Evolutionary conservation across 169 alveolate species (phyloP).

Genomic region (Ichthyophthirius multifiliis): DNA sequence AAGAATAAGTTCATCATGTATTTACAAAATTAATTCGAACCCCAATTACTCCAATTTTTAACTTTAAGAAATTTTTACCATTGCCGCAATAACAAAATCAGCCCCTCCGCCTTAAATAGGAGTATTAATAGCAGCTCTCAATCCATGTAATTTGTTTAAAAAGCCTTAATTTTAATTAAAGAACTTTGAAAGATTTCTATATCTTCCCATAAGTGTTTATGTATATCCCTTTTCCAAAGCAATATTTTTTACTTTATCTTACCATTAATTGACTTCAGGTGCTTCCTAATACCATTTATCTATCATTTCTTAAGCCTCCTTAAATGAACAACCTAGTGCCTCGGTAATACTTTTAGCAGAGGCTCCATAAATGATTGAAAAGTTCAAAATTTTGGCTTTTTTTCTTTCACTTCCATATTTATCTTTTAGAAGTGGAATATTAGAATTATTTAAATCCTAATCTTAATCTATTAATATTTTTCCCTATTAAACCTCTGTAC

Average conservation of each 20-base stretch:
- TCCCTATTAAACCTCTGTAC: slow-evolving; percentile 56
- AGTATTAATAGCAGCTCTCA: slow-evolving; percentile 80
- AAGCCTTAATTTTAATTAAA: background rate
- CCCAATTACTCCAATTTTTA: slow-evolving; percentile 60
- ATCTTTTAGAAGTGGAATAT: slow-evolving; percentile 74
- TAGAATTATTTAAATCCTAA: slow-evolving; percentile 64
- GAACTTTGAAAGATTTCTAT: slow-evolving; percentile 57
- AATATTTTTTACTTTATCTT: slow-evolving; percentile 35
- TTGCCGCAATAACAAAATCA: slow-evolving; percentile 86
- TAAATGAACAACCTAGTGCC: slow-evolving; percentile 64
- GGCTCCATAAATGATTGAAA: slow-evolving; percentile 84
- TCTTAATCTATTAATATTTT: slow-evolving; percentile 79
- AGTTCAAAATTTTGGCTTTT: slow-evolving; percentile 83
- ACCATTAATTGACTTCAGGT: slow-evolving; percentile 76
- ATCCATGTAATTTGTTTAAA: slow-evolving; percentile 36
- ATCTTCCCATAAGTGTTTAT: slow-evolving; percentile 73
- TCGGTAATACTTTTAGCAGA: slow-evolving; percentile 75
- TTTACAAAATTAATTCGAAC: slow-evolving; percentile 66
- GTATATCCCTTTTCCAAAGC: slow-evolving; percentile 59
- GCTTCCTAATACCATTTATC: slow-evolving; percentile 73
- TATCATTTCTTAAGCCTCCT: slow-evolving; percentile 65
- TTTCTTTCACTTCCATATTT: slow-evolving; percentile 72
- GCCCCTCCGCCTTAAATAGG: slow-evolving; percentile 89
- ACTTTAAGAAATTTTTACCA: slow-evolving; percentile 70
- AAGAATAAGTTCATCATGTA: slow-evolving; percentile 88